Conservation (phyloP, 176 grass and related monocot genomes). For the Guadua angustifolia region DNA sequence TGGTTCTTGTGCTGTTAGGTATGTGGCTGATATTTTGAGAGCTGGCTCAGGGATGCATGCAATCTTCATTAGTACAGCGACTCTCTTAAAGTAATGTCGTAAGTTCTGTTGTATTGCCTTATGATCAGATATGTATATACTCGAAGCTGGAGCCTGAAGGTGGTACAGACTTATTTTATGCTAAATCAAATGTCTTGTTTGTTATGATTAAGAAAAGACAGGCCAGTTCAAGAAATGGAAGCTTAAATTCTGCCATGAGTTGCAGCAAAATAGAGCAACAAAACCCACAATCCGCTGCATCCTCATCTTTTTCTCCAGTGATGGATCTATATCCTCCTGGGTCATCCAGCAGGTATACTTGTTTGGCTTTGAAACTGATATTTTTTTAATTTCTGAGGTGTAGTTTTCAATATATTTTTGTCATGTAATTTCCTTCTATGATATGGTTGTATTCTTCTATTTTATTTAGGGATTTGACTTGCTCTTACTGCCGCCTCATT, state of each 20-base stretch:
- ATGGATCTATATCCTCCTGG: conserved; percentile 74
- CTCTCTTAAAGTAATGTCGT: conserved; percentile 71
- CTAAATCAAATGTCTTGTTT: conserved; percentile 40
- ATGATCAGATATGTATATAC: conserved; percentile 3
- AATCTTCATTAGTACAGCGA: conserved; percentile 60
- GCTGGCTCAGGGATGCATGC: conserved; percentile 65
- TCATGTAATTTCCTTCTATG: background rate
- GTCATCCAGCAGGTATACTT: conserved; percentile 66
- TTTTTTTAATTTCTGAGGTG: background rate
- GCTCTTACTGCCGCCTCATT: no score
- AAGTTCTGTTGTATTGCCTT: conserved; percentile 36
- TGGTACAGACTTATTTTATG: background rate
- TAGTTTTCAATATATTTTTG: conserved; percentile 30
- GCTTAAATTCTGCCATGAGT: conserved; percentile 48
- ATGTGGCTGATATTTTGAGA: conserved; percentile 69
- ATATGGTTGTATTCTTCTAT: no score
- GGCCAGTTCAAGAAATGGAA: conserved; percentile 66
- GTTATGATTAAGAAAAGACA: conserved; percentile 97
- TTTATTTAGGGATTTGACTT: no score
- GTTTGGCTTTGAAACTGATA: background rate
- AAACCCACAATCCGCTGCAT: conserved; percentile 37
- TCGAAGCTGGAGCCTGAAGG: background rate
- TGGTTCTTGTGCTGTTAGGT: conserved; percentile 55
- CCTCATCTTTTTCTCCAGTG: conserved; percentile 57
- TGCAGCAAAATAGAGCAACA: conserved; percentile 54